Percentiles rank a stretch among this genome's conserved stretches.
These are phyloP conservation scores for Ceratobasidium sp. DNA, from an alignment of 1,284 basidiomycete genomes.

Conservation along the genomic window DNA sequence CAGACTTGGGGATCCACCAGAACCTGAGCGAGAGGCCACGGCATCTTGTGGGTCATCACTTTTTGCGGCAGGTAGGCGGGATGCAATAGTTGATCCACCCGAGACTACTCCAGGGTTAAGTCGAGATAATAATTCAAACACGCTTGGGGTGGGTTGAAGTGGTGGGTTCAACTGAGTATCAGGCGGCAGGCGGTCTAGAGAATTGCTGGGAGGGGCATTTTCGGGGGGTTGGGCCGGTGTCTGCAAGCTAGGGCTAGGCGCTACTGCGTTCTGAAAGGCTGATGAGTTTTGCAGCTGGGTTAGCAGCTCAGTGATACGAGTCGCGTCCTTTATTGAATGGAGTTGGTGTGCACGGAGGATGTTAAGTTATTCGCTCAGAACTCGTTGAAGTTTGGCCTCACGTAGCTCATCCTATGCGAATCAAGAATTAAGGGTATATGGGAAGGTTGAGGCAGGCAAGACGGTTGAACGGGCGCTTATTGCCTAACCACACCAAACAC, in stretches of 20 bases:
- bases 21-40: not conserved
- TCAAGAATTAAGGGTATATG: not conserved
- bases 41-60: not conserved
- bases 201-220: not conserved
- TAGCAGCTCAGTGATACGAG: conserved; percentile 37
- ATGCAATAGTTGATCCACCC: not conserved
- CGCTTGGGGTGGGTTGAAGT: conserved; percentile 1
- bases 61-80: not conserved
- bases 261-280: conserved; percentile 38
- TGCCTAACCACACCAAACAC: not conserved
- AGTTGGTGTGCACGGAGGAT: not conserved
- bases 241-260: conserved; percentile 4
- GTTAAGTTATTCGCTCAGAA: not conserved
- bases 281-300: conserved; percentile 41
- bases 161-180: not conserved
- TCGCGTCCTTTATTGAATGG: conserved; percentile 18
- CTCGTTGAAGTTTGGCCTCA: conserved; percentile 11
- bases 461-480: conserved; percentile 21
- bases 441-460: not conserved
- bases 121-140: conserved; percentile 38
- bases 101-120: conserved; percentile 31
- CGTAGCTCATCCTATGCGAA: conserved; percentile 26
- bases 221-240: not conserved
- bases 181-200: not conserved
- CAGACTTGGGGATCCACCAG: not conserved